Evolutionary conservation across 768 basidiomycete species (phyloP).

Genomic region (Lentinula aciculospora): DNA sequence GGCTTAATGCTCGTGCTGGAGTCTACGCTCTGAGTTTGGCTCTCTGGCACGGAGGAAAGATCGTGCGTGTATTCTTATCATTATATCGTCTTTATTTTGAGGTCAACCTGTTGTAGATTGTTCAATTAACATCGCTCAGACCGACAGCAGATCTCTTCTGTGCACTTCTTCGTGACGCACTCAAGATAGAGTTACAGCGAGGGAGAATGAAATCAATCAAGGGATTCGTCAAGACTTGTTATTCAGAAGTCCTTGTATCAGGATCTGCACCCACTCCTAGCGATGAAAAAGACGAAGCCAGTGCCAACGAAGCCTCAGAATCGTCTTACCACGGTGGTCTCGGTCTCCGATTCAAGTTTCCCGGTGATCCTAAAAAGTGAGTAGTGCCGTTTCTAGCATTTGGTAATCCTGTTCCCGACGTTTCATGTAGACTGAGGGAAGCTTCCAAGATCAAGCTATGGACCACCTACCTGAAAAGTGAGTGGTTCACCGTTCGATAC

Average conservation of each 20-base stretch:
- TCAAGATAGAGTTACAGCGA: slow-evolving; percentile 84
- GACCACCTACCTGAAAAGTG: slow-evolving; percentile 81
- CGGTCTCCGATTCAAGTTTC: slow-evolving; percentile 81
- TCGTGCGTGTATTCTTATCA: slow-evolving; percentile 46
- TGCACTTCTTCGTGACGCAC: slow-evolving; percentile 76
- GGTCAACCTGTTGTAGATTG: slow-evolving; percentile 43
- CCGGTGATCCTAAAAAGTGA: slow-evolving; percentile 89
- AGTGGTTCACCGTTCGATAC: slow-evolving; percentile 13
- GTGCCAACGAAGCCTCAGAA: slow-evolving; percentile 36
- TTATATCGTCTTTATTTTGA: neutral
- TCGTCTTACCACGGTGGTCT: slow-evolving; percentile 72
- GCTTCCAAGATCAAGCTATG: slow-evolving; percentile 95
- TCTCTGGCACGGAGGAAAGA: slow-evolving; percentile 93
- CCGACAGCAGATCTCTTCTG: slow-evolving; percentile 95
- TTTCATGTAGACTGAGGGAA: slow-evolving; percentile 62
- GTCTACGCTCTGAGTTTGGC: slow-evolving; percentile 93
- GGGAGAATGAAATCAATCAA: slow-evolving; percentile 94
- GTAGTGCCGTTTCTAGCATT: slow-evolving; percentile 15
- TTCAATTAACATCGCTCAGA: slow-evolving; percentile 89
- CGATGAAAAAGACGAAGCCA: slow-evolving; percentile 63
- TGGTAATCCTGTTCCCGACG: neutral
- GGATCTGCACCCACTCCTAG: slow-evolving; percentile 51
- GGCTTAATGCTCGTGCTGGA: slow-evolving; percentile 88
- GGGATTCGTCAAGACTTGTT: slow-evolving; percentile 85
- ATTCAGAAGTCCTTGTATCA: slow-evolving; percentile 83